phyloP scores from a whole-genome alignment of 257 asterid genomes.

The Plantago ovata region DNA sequence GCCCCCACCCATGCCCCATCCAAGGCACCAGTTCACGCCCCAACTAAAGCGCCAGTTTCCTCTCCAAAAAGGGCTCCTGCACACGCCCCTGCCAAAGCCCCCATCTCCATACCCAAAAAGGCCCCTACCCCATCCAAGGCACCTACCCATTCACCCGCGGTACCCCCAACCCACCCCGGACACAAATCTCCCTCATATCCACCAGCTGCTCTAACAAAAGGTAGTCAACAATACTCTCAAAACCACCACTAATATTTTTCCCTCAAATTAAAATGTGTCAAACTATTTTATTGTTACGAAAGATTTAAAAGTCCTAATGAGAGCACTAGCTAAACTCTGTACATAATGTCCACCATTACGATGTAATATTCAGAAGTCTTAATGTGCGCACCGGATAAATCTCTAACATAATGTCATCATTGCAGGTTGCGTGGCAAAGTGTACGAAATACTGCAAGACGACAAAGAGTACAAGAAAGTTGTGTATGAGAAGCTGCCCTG shows the following conservation, averaged over 20 bases:
- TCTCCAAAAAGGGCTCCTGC: too few relatives aligned
- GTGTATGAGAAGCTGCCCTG: conserved; percentile 3
- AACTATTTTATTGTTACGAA: not conserved
- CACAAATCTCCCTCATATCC: conserved; percentile 4
- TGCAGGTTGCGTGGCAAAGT: conserved; percentile 6
- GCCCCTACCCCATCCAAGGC: too few relatives aligned
- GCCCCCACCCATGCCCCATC: too few relatives aligned
- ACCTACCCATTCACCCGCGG: not conserved
- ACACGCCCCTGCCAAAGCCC: too few relatives aligned
- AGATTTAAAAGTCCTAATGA: not conserved
- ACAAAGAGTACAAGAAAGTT: not conserved
- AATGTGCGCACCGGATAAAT: not conserved
- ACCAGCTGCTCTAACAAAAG: not conserved
- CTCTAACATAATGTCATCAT: not conserved
- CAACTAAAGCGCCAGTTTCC: too few relatives aligned
- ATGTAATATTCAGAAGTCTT: not conserved
- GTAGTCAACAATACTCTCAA: not conserved
- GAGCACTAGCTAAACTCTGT: too few relatives aligned
- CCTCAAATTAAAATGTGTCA: too few relatives aligned
- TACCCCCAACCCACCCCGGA: not conserved
- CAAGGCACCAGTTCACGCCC: too few relatives aligned
- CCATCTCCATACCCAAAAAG: too few relatives aligned
- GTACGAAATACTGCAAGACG: conserved; percentile 9
- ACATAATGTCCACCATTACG: not conserved
- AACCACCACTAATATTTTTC: too few relatives aligned